These are phyloP conservation scores for Malus hybrid DNA, from an alignment of 331 rosid species.

Conservation along the genomic window DNA sequence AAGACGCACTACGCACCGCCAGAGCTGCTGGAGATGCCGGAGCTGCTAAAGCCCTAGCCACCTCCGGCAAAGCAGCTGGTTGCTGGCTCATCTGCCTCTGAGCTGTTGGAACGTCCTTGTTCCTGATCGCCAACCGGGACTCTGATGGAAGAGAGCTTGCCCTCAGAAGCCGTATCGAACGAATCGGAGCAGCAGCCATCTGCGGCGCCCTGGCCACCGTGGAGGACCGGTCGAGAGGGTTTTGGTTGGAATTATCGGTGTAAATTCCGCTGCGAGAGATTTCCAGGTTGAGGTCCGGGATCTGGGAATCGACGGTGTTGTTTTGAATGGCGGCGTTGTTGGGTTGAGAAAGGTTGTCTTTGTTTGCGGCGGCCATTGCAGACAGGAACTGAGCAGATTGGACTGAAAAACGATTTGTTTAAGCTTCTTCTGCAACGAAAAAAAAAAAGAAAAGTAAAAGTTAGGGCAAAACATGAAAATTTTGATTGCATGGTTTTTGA, in stretches of 20 bases:
- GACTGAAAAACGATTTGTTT: neutral
- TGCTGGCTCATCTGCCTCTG: conserved; percentile 25
- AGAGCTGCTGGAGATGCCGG: neutral
- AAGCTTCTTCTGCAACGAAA: neutral
- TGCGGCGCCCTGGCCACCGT: conserved; percentile 19
- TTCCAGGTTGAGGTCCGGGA: conserved; percentile 44
- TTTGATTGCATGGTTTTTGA: neutral
- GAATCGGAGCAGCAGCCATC: neutral
- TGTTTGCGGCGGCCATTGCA: neutral
- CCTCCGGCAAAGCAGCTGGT: conserved; percentile 17
- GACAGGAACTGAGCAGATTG: conserved; percentile 3
- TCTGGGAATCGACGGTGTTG: neutral
- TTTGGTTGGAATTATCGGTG: conserved; percentile 22
- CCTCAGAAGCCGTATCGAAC: conserved; percentile 18
- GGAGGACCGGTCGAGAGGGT: conserved; percentile 36
- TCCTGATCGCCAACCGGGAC: conserved; percentile 14
- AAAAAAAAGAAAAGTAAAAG: neutral
- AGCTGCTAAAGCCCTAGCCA: neutral
- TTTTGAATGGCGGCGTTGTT: conserved; percentile 8
- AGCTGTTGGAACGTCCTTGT: conserved; percentile 30
- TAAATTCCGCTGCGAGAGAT: conserved; percentile 34
- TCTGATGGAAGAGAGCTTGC: conserved; percentile 51
- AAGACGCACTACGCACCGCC: conserved; percentile 11
- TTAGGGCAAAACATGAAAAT: neutral
- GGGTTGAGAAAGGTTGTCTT: neutral